Conservation (phyloP, 768 basidiomycete genomes). For the Naganishia vaughanmartiniae region DNA sequence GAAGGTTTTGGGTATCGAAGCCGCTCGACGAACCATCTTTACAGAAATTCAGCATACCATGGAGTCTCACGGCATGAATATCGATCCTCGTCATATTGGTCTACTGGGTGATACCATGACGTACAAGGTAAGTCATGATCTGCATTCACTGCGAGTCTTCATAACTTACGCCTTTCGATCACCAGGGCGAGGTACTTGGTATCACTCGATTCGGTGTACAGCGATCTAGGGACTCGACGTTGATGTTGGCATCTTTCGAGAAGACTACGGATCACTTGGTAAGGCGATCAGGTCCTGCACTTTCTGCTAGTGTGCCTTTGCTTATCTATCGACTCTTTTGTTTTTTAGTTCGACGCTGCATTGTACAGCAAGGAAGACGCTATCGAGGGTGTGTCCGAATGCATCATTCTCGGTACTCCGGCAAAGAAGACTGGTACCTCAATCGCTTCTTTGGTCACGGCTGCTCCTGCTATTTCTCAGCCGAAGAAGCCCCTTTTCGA, state of each 20-base stretch:
- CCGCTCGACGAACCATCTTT: slow-evolving; percentile 87
- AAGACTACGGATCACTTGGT: slow-evolving; percentile 95
- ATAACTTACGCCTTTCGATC: not conserved
- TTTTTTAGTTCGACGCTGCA: slow-evolving; percentile 75
- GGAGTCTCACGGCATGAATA: slow-evolving; percentile 95
- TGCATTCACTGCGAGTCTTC: not conserved
- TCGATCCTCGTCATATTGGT: slow-evolving; percentile 98
- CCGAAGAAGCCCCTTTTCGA: slow-evolving; percentile 53
- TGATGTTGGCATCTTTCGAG: slow-evolving; percentile 99
- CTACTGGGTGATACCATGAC: slow-evolving; percentile 97
- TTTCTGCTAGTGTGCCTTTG: not conserved
- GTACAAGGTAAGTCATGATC: slow-evolving; percentile 68
- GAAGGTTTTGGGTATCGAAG: slow-evolving; percentile 95
- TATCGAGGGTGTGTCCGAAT: slow-evolving; percentile 96
- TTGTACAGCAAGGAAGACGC: slow-evolving; percentile 92
- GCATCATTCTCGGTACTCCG: slow-evolving; percentile 98
- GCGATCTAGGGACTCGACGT: slow-evolving; percentile 94
- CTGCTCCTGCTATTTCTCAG: slow-evolving; percentile 48
- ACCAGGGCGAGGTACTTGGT: slow-evolving; percentile 89
- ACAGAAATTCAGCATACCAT: slow-evolving; percentile 97
- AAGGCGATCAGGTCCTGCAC: slow-evolving; percentile 20
- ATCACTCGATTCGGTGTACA: slow-evolving; percentile 99
- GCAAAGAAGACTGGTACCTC: slow-evolving; percentile 92
- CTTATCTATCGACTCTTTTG: not conserved
- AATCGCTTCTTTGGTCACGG: slow-evolving; percentile 60